Evolutionary conservation across 768 basidiomycete species (phyloP).

Genomic region (Amanita brunnescens): DNA sequence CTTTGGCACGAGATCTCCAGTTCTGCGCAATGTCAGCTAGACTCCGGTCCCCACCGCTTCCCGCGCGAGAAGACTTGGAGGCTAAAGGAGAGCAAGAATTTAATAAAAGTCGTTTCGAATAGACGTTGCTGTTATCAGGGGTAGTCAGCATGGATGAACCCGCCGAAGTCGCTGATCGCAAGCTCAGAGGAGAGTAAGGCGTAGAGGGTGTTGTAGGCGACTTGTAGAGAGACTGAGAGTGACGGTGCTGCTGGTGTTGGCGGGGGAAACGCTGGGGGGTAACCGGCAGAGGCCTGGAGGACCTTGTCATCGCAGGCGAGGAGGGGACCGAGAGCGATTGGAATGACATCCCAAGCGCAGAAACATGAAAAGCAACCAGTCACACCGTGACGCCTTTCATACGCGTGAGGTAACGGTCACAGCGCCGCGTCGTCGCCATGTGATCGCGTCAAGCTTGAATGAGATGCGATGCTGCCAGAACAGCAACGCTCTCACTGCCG

Average conservation of each 20-base stretch:
- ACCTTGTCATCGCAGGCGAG: constrained; percentile 36
- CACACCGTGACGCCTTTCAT: constrained; percentile 7
- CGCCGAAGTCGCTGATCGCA: constrained; percentile 51
- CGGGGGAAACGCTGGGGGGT: constrained; percentile 59
- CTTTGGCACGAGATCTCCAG: constrained; percentile 65
- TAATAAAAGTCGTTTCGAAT: constrained; percentile 31
- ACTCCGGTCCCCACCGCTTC: constrained; percentile 31
- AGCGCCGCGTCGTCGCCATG: background rate
- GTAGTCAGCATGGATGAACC: constrained; percentile 51
- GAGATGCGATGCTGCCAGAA: no score
- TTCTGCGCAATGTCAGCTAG: constrained; percentile 55
- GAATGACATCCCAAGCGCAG: constrained; percentile 18
- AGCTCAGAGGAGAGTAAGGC: constrained; percentile 63
- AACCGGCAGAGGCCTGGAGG: constrained; percentile 38
- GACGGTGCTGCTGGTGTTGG: constrained; percentile 28
- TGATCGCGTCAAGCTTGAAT: constrained; percentile 2
- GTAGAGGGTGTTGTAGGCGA: constrained; percentile 59
- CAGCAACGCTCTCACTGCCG: constrained; percentile 1
- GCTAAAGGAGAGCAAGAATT: constrained; percentile 37
- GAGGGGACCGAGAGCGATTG: constrained; percentile 33
- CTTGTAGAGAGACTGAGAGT: constrained; percentile 38
- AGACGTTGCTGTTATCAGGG: constrained; percentile 37
- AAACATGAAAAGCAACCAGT: constrained; percentile 10
- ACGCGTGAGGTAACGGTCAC: constrained; percentile 8
- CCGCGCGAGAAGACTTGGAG: constrained; percentile 16